These are phyloP conservation scores for Mycena latifolia DNA, from an alignment of 768 basidiomycete genomes.

Conservation along the genomic window DNA sequence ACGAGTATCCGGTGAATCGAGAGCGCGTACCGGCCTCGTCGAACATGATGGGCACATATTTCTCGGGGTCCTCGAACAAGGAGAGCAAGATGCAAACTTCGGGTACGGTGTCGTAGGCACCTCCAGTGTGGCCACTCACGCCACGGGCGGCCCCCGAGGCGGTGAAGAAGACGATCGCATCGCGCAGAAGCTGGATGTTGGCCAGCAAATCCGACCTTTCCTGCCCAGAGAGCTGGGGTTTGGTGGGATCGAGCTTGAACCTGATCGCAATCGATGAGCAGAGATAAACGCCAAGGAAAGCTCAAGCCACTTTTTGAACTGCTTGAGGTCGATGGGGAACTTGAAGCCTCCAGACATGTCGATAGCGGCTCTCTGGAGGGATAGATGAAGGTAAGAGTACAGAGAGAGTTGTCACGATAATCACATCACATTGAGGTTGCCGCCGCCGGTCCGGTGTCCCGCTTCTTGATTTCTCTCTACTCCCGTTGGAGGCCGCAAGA, in stretches of 20 bases:
- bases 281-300: conserved; percentile 8
- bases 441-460: no score
- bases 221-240: conserved; percentile 70
- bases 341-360: conserved; percentile 60
- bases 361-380: conserved; percentile 10
- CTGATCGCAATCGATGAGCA: conserved; percentile 49
- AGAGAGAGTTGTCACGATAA: background rate
- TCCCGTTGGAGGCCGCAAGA: background rate
- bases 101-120: conserved; percentile 83
- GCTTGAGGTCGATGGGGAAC: conserved; percentile 85
- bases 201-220: conserved; percentile 68
- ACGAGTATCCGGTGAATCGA: background rate
- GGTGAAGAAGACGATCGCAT: conserved; percentile 89
- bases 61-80: conserved; percentile 74
- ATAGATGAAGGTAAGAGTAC: background rate
- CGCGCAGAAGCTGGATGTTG: conserved; percentile 87
- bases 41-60: conserved; percentile 77
- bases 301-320: conserved; percentile 74
- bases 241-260: conserved; percentile 78
- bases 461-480: background rate
- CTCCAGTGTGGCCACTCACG: conserved; percentile 88
- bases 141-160: conserved; percentile 89
- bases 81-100: conserved; percentile 86
- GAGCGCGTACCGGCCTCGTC: conserved; percentile 81
- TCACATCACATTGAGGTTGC: no score